Evolutionary conservation across 1,284 basidiomycete genomes (phyloP).

Genomic region (Cryptococcus hybrid): DNA sequence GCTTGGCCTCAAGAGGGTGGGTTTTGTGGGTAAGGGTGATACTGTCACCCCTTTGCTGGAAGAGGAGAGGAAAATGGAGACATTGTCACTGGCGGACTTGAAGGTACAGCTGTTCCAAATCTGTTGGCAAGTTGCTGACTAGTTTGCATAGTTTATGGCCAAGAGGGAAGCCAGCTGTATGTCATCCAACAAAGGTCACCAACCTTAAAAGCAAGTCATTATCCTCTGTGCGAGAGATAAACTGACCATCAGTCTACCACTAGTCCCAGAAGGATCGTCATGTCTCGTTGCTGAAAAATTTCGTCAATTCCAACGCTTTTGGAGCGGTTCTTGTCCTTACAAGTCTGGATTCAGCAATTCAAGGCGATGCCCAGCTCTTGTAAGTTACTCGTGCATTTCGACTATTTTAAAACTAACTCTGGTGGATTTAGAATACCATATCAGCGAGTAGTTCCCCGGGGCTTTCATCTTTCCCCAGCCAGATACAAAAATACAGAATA

Average conservation of each 20-base stretch:
- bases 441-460: slow-evolving; percentile 22
- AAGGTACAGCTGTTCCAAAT: slow-evolving; percentile 57
- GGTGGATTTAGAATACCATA: slow-evolving; percentile 17
- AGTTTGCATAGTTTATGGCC: slow-evolving; percentile 62
- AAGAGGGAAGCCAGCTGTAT: slow-evolving; percentile 54
- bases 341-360: slow-evolving; percentile 68
- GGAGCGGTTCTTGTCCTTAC: slow-evolving; percentile 62
- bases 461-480: neutral
- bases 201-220: slow-evolving; percentile 61
- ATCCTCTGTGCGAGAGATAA: neutral
- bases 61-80: slow-evolving; percentile 58
- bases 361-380: slow-evolving; percentile 72
- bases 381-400: slow-evolving; percentile 48
- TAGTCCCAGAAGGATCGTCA: slow-evolving; percentile 69
- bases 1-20: slow-evolving; percentile 60
- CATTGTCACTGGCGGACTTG: slow-evolving; percentile 68
- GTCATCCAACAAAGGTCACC: slow-evolving; percentile 75
- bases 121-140: slow-evolving; percentile 8
- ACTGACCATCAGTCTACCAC: neutral
- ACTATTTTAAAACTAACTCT: no score
- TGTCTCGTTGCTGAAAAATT: slow-evolving; percentile 58
- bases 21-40: slow-evolving; percentile 58
- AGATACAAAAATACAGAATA: slow-evolving; percentile 5
- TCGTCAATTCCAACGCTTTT: slow-evolving; percentile 56
- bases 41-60: slow-evolving; percentile 67